A percentile compares a stretch with the other conserved stretches of the same genome.
Conservation (phyloP, 225 moss, liverwort and hornwort species). For the Pleurozium schreberi region DNA sequence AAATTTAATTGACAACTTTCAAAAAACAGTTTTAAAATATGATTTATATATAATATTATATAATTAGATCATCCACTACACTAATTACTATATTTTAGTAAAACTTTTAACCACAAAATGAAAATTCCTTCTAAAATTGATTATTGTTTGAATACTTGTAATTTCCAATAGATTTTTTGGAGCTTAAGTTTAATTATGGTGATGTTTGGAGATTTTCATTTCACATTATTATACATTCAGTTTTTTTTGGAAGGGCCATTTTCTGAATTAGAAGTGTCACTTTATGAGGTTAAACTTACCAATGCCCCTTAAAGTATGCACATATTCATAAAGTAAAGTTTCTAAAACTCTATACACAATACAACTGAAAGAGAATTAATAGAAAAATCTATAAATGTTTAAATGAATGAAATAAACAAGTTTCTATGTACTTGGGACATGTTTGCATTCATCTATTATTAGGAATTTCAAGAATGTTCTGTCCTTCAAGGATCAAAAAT, state of each 20-base stretch:
- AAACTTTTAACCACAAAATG: not conserved
- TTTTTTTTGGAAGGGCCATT: not conserved
- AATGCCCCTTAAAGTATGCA: not conserved
- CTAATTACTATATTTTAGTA: not conserved
- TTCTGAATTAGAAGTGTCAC: not conserved
- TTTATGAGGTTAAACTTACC: not conserved
- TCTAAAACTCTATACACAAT: too few relatives aligned
- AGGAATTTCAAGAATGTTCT: not conserved
- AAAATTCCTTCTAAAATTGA: not conserved
- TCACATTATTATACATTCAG: not conserved
- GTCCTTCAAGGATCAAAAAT: not conserved
- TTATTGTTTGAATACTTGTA: not conserved
- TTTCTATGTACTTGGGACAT: not conserved
- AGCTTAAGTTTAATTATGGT: not conserved
- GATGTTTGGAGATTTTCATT: not conserved
- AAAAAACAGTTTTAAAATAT: too few relatives aligned
- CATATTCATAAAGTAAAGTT: not conserved
- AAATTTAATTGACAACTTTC: too few relatives aligned
- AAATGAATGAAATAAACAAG: not conserved
- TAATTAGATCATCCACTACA: not conserved
- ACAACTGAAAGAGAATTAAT: not conserved
- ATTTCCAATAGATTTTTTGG: not conserved
- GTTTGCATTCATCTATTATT: not conserved
- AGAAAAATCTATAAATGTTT: not conserved
- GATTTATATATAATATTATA: not conserved